Conservation (phyloP, 2,329 filamentous ascomycete genomes). For the Emmonsiellopsis sp. region DNA sequence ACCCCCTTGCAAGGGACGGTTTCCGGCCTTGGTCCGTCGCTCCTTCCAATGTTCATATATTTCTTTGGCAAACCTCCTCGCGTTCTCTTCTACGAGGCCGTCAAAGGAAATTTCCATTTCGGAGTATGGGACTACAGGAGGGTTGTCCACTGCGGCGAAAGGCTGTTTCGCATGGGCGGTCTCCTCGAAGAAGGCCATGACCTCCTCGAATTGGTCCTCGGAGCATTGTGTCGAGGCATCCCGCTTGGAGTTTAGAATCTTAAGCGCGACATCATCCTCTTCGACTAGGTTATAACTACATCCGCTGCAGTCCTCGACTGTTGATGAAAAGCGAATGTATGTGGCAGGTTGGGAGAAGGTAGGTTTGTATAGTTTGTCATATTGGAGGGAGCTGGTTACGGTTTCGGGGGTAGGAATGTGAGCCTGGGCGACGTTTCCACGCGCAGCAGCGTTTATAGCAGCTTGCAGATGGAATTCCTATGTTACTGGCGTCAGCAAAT, state of each 20-base stretch:
- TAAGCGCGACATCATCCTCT: constrained; percentile 79
- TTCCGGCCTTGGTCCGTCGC: constrained; percentile 56
- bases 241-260: constrained; percentile 70
- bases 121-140: constrained; percentile 64
- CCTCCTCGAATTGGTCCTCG: constrained; percentile 85
- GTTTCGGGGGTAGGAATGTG: constrained; percentile 61
- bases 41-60: constrained; percentile 87
- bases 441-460: constrained; percentile 57
- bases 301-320: constrained; percentile 88
- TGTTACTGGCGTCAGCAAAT: constrained; percentile 10
- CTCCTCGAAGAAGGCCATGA: constrained; percentile 92
- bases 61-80: constrained; percentile 57
- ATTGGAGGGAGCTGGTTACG: constrained; percentile 58
- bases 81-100: constrained; percentile 44
- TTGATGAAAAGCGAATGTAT: constrained; percentile 96
- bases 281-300: constrained; percentile 90
- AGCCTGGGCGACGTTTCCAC: constrained; percentile 52
- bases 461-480: constrained; percentile 95
- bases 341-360: constrained; percentile 75
- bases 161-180: constrained; percentile 75
- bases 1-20: constrained; percentile 62
- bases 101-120: constrained; percentile 64
- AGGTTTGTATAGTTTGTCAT: constrained; percentile 78
- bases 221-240: constrained; percentile 57
- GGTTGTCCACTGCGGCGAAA: constrained; percentile 81